These are phyloP conservation scores for Pleodorina starrii DNA, from an alignment of 139 green algal species.

Conservation along the genomic window DNA sequence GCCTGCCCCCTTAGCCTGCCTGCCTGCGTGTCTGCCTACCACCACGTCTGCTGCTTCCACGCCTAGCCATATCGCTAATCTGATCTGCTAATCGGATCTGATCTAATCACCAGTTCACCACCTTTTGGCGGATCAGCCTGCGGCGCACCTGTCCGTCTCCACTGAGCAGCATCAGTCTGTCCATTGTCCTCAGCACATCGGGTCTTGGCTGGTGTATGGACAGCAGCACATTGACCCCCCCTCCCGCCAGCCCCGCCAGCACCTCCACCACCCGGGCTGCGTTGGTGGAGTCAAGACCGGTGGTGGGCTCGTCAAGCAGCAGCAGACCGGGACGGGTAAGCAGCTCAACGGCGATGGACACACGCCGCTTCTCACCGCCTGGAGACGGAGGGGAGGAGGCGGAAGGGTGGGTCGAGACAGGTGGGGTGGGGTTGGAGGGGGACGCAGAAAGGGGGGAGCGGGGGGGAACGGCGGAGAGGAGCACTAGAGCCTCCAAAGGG, in stretches of 20 bases:
- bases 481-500: no score
- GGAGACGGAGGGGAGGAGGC: not conserved
- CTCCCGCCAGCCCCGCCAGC: conserved; percentile 62
- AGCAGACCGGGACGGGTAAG: conserved; percentile 77
- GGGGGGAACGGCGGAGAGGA: no score
- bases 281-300: conserved; percentile 75
- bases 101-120: no score
- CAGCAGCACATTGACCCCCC: conserved; percentile 71
- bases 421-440: not conserved
- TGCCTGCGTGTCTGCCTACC: no score
- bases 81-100: no score
- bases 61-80: no score
- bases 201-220: conserved; percentile 80
- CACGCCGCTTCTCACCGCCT: conserved; percentile 78
- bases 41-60: no score
- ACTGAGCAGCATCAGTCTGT: conserved; percentile 72
- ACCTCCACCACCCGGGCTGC: conserved; percentile 80
- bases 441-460: not conserved
- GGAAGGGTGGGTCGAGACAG: not conserved
- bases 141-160: conserved; percentile 65
- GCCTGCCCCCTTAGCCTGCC: no score
- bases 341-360: conserved; percentile 81
- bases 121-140: no score
- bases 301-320: conserved; percentile 91
- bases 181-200: conserved; percentile 78